phyloP scores from a whole-genome alignment of 176 grass and related monocot species.

The Bothriochloa decipiens region DNA sequence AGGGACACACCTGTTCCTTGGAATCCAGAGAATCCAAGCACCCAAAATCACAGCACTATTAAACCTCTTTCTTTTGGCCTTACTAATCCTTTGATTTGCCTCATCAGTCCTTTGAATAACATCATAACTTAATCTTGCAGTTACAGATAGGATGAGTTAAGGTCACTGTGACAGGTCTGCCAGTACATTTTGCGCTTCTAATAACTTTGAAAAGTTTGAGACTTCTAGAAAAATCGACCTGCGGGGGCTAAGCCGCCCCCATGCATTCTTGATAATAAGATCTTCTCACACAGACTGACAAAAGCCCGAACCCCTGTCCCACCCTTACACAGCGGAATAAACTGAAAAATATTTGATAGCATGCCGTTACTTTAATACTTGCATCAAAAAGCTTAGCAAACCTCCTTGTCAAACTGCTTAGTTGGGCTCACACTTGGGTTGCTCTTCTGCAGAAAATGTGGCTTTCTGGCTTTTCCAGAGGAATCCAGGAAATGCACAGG shows the following conservation, averaged over 20 bases:
- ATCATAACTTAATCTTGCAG: neutral
- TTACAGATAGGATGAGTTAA: neutral
- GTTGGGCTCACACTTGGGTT: conserved; percentile 25
- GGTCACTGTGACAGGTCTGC: neutral
- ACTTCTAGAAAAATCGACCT: neutral
- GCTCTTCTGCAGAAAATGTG: conserved; percentile 86
- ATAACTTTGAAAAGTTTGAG: neutral
- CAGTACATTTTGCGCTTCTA: conserved; percentile 12
- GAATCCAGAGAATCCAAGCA: neutral
- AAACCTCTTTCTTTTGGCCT: neutral
- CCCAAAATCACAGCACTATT: neutral
- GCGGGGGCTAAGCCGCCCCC: too few species aligned
- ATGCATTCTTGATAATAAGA: too few species aligned
- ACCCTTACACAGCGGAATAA: too few species aligned
- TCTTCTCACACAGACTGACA: too few species aligned
- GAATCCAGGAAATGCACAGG: conserved; percentile 98
- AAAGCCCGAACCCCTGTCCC: too few species aligned
- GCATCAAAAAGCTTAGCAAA: neutral
- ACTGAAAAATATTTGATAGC: neutral
- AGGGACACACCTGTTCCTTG: neutral
- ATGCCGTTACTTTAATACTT: conserved; percentile 1
- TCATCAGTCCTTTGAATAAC: neutral
- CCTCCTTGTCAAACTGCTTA: conserved; percentile 19
- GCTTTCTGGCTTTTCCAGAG: conserved; percentile 96
- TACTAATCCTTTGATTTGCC: neutral